These are phyloP conservation scores for Wickerhamomyces sp. DNA, from an alignment of 1,139 yeast genomes.

Conservation along the genomic window DNA sequence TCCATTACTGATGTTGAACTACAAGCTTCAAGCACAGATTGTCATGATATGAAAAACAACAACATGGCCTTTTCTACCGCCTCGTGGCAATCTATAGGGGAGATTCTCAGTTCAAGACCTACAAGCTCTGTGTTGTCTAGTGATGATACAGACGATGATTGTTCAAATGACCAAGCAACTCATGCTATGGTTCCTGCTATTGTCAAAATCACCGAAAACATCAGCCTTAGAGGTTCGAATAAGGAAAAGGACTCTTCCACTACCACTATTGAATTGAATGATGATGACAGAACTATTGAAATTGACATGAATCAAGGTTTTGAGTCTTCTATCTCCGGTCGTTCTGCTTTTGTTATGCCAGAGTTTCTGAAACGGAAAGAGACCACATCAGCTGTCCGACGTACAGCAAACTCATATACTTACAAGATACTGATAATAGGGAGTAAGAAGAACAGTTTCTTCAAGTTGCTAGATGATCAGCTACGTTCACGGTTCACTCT, in stretches of 20 bases:
- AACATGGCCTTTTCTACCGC: constrained; percentile 11
- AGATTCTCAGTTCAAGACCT: constrained; percentile 17
- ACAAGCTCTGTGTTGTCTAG: constrained; percentile 24
- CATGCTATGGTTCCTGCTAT: not conserved
- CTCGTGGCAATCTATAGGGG: constrained; percentile 21
- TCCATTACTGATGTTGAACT: not conserved
- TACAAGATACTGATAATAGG: constrained; percentile 22
- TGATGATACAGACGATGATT: constrained; percentile 22
- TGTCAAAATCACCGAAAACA: not conserved
- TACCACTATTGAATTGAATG: constrained; percentile 2
- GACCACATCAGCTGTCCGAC: not conserved
- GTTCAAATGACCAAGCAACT: not conserved
- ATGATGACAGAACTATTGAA: constrained; percentile 21
- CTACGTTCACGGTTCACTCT: constrained; percentile 17
- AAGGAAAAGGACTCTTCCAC: too few species aligned
- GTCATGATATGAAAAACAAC: not conserved
- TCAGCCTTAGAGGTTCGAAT: not conserved
- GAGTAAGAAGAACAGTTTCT: constrained; percentile 16
- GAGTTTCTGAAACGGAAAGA: constrained; percentile 3
- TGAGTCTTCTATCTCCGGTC: not conserved
- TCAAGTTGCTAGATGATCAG: constrained; percentile 10
- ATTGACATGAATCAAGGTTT: constrained; percentile 16
- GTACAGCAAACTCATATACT: not conserved
- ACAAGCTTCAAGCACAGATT: not conserved
- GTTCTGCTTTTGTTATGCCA: constrained; percentile 17